Conservation (phyloP, 208 protist species). For the Blechomonas ayalai region DNA sequence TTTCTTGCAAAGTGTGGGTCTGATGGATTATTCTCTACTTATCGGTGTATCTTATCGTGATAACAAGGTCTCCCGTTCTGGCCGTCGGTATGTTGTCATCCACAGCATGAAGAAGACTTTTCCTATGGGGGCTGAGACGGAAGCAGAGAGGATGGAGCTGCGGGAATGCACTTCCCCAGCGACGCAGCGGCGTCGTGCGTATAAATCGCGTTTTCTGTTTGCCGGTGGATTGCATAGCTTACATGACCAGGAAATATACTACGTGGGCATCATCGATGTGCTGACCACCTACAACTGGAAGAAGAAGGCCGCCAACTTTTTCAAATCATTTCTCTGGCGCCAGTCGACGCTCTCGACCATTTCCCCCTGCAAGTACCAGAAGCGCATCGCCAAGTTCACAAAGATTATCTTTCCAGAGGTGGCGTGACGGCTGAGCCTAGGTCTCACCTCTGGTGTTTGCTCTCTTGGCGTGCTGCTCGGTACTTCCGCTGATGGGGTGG, state of each 20-base stretch:
- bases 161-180: no score
- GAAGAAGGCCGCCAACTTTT: slow-evolving; percentile 83
- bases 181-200: neutral
- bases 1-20: slow-evolving; percentile 29
- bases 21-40: slow-evolving; percentile 88
- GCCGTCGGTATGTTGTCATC: slow-evolving; percentile 23
- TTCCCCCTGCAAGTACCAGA: slow-evolving; percentile 44
- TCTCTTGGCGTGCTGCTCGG: no score
- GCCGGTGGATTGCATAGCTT: slow-evolving; percentile 47
- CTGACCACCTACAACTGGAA: slow-evolving; percentile 74
- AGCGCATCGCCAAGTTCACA: slow-evolving; percentile 57
- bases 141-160: slow-evolving; percentile 7
- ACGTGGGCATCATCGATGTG: slow-evolving; percentile 86
- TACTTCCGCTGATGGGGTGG: neutral
- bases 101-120: slow-evolving; percentile 40
- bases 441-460: slow-evolving; percentile 2
- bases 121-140: slow-evolving; percentile 3
- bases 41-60: slow-evolving; percentile 77
- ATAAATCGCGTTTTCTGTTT: slow-evolving; percentile 11
- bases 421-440: neutral
- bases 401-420: slow-evolving; percentile 63
- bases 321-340: slow-evolving; percentile 80
- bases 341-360: slow-evolving; percentile 70
- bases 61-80: slow-evolving; percentile 26
- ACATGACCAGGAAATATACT: slow-evolving; percentile 73